phyloP scores from a whole-genome alignment of 352 stramenopile genomes.

The Phytophthora meadii region DNA sequence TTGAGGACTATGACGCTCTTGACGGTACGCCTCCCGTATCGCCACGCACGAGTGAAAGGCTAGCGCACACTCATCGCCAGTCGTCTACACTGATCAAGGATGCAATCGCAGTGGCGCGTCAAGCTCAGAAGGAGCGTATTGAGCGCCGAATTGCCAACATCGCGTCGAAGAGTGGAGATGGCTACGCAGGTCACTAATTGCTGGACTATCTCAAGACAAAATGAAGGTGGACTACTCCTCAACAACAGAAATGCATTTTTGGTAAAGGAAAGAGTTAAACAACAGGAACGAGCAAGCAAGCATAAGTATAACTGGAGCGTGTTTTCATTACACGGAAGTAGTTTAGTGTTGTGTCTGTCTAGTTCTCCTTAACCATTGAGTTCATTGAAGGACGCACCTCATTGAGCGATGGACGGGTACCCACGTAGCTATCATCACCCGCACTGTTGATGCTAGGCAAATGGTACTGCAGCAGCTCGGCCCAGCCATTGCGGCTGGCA shows the following conservation, averaged over 20 bases:
- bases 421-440: slow-evolving; percentile 42
- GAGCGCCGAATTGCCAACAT: slow-evolving; percentile 73
- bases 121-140: slow-evolving; percentile 61
- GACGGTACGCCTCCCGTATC: slow-evolving; percentile 46
- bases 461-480: slow-evolving; percentile 41
- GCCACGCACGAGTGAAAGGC: slow-evolving; percentile 27
- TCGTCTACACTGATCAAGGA: slow-evolving; percentile 54
- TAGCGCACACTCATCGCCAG: slow-evolving; percentile 42
- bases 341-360: slow-evolving; percentile 12
- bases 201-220: too few species aligned
- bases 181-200: slow-evolving; percentile 39
- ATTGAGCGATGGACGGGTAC: slow-evolving; percentile 44
- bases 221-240: neutral
- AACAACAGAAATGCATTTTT: slow-evolving; percentile 20
- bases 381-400: slow-evolving; percentile 56
- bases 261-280: slow-evolving; percentile 5
- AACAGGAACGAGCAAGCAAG: slow-evolving; percentile 3
- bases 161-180: slow-evolving; percentile 39
- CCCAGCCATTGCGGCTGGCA: slow-evolving; percentile 49
- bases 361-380: slow-evolving; percentile 47
- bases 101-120: slow-evolving; percentile 61
- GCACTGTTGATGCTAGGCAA: slow-evolving; percentile 37
- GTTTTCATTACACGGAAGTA: slow-evolving; percentile 23
- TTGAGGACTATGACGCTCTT: slow-evolving; percentile 29
- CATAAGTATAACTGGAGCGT: slow-evolving; percentile 31